phyloP scores from a whole-genome alignment of 208 protist genomes.

The Angomonas desouzai region DNA sequence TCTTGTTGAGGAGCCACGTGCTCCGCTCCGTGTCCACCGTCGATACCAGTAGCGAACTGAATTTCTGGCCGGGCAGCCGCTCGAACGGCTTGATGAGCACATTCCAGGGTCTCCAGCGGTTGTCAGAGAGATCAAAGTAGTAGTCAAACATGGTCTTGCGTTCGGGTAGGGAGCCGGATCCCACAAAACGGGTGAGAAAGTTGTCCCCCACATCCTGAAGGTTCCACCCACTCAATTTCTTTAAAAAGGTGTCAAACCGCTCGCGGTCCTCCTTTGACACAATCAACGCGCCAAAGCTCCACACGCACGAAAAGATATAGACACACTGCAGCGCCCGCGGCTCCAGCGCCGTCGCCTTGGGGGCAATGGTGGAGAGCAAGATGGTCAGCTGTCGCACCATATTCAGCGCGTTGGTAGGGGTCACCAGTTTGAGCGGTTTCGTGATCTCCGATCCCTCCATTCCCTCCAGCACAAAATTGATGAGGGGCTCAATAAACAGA shows the following conservation, averaged over 20 bases:
- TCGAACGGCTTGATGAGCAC: slow-evolving; percentile 90
- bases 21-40: slow-evolving; percentile 98
- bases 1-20: slow-evolving; percentile 94
- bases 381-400: slow-evolving; percentile 95
- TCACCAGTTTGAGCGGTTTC: slow-evolving; percentile 66
- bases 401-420: slow-evolving; percentile 89
- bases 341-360: slow-evolving; percentile 73
- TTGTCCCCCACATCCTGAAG: slow-evolving; percentile 90
- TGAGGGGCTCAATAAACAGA: slow-evolving; percentile 89
- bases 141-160: slow-evolving; percentile 96
- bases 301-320: slow-evolving; percentile 95
- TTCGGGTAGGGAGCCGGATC: slow-evolving; percentile 86
- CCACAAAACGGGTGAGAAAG: slow-evolving; percentile 88
- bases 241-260: slow-evolving; percentile 95
- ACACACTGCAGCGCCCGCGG: slow-evolving; percentile 91
- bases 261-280: slow-evolving; percentile 61
- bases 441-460: slow-evolving; percentile 63
- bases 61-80: slow-evolving; percentile 80
- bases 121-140: slow-evolving; percentile 93
- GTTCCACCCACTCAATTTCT: slow-evolving; percentile 90
- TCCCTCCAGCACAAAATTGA: slow-evolving; percentile 94
- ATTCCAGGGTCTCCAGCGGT: slow-evolving; percentile 96
- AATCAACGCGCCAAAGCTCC: slow-evolving; percentile 95
- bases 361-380: slow-evolving; percentile 85
- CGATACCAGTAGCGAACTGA: slow-evolving; percentile 97